These are phyloP conservation scores for Geotrichum cucujoidarum DNA, from an alignment of 1,139 yeast species.

Conservation along the genomic window DNA sequence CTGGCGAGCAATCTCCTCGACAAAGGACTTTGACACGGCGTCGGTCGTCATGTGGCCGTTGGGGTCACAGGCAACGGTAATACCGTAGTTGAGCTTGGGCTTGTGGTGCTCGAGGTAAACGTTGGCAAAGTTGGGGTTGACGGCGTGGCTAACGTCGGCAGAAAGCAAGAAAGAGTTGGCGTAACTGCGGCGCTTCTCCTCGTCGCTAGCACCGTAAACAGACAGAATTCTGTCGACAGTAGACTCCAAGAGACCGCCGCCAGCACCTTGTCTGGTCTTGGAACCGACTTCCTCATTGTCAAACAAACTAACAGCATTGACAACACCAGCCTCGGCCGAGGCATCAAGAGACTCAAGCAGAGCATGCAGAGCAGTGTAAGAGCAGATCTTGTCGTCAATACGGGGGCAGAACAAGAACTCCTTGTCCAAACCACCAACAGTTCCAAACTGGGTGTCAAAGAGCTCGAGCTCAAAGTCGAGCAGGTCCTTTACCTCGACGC, in stretches of 20 bases:
- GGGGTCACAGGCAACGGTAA: constrained; percentile 66
- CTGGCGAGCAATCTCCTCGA: constrained; percentile 57
- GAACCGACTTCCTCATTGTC: constrained; percentile 96
- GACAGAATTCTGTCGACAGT: constrained; percentile 62
- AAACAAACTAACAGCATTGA: constrained; percentile 70
- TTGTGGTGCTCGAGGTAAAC: constrained; percentile 68
- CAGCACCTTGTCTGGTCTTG: constrained; percentile 89
- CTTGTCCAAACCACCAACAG: constrained; percentile 80
- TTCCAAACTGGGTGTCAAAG: constrained; percentile 78
- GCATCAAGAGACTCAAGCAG: constrained; percentile 46
- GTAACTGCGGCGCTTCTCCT: constrained; percentile 32
- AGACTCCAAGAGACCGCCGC: constrained; percentile 79
- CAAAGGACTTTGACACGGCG: constrained; percentile 59
- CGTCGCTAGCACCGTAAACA: constrained; percentile 44
- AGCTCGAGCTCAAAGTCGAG: constrained; percentile 83
- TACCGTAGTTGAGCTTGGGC: constrained; percentile 74
- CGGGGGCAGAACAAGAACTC: constrained; percentile 91
- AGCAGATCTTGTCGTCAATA: constrained; percentile 86
- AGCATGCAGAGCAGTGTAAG: constrained; percentile 73
- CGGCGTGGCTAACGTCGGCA: constrained; percentile 93
- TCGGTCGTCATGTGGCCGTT: constrained; percentile 82
- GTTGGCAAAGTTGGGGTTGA: constrained; percentile 76
- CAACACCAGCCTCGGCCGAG: constrained; percentile 52
- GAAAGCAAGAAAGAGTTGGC: constrained; percentile 79
- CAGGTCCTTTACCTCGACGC: constrained; percentile 52